Conservation (phyloP, 2,329 filamentous ascomycete species). For the Phialemonium atrogriseum region DNA sequence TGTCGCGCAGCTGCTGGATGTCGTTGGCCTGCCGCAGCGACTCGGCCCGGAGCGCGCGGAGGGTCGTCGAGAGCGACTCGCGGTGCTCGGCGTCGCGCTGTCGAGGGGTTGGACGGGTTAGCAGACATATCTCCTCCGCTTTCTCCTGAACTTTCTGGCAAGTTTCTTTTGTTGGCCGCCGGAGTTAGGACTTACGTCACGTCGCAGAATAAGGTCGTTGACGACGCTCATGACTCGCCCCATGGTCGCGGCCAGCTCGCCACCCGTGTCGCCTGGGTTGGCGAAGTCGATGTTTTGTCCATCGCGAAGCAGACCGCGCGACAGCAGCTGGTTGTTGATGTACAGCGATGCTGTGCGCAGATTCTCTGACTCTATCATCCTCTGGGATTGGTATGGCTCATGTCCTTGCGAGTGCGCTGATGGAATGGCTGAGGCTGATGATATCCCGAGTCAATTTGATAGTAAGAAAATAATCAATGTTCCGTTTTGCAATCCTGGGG, state of each 20-base stretch:
- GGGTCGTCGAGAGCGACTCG: constrained; percentile 70
- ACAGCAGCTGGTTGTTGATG: constrained; percentile 65
- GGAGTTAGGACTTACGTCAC: constrained; percentile 70
- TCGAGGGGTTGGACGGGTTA: too few relatives aligned
- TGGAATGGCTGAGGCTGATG: neutral
- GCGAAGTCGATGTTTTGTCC: constrained; percentile 77
- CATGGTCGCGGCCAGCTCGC: constrained; percentile 53
- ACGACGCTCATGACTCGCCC: constrained; percentile 84
- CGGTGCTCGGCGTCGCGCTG: constrained; percentile 85
- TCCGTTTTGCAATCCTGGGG: neutral
- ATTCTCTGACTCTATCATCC: constrained; percentile 52
- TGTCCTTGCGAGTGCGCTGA: constrained; percentile 6
- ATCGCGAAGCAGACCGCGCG: constrained; percentile 56
- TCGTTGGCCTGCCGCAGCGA: constrained; percentile 65
- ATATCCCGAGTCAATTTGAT: too few relatives aligned
- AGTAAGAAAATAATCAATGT: too few relatives aligned
- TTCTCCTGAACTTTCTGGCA: too few relatives aligned
- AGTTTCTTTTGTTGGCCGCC: too few relatives aligned
- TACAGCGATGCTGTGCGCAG: constrained; percentile 60
- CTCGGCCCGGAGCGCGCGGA: constrained; percentile 69
- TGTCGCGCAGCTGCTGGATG: constrained; percentile 49
- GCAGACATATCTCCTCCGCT: too few relatives aligned
- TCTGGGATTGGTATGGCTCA: constrained; percentile 8
- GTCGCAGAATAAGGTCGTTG: constrained; percentile 82
- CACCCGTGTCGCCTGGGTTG: constrained; percentile 55